phyloP scores from a whole-genome alignment of 768 basidiomycete species.

The Thelephora ganbajun region DNA sequence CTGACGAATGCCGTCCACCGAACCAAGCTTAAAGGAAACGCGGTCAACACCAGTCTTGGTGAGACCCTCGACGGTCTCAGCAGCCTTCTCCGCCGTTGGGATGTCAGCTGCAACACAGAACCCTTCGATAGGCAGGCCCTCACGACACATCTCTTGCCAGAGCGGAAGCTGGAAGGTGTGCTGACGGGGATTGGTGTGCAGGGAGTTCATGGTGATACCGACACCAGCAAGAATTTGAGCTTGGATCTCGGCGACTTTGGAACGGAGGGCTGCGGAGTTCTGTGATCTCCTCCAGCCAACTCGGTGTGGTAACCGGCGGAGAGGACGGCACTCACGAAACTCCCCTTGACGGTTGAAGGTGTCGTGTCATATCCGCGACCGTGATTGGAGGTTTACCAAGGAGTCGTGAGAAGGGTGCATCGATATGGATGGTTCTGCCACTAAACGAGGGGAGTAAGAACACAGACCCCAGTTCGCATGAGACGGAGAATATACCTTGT shows the following conservation, averaged over 20 bases:
- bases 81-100: constrained; percentile 91
- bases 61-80: constrained; percentile 84
- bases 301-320: constrained; percentile 94
- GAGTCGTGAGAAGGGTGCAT: constrained; percentile 93
- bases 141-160: constrained; percentile 95
- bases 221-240: constrained; percentile 72
- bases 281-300: constrained; percentile 95
- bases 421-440: constrained; percentile 84
- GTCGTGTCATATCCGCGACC: constrained; percentile 99
- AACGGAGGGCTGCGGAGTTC: constrained; percentile 79
- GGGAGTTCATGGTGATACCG: constrained; percentile 85
- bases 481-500: constrained; percentile 47
- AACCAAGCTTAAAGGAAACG: constrained; percentile 95
- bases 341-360: constrained; percentile 88
- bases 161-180: constrained; percentile 95
- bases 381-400: constrained; percentile 96
- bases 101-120: constrained; percentile 98
- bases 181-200: constrained; percentile 97
- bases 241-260: constrained; percentile 90
- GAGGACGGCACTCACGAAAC: constrained; percentile 87
- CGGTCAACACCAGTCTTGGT: constrained; percentile 83
- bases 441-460: constrained; percentile 24
- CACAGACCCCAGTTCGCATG: not conserved
- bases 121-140: constrained; percentile 94
- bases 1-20: constrained; percentile 93